These are phyloP conservation scores for Quillaja saponaria DNA, from an alignment of 306 rosid species.

Conservation along the genomic window DNA sequence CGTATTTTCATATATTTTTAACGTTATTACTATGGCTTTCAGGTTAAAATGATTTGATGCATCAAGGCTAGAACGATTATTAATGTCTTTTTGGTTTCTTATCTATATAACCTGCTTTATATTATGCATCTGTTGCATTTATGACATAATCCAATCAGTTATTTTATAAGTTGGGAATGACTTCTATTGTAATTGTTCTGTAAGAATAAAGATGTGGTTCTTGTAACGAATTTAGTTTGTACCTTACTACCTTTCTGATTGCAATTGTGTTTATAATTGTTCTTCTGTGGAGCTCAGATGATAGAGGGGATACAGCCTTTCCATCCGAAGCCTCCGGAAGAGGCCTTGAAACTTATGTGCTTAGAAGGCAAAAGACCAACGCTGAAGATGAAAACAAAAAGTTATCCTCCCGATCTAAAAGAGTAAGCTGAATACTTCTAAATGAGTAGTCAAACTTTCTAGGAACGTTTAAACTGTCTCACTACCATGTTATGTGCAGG, in stretches of 20 bases:
- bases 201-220: conserved; percentile 16
- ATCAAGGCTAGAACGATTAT: conserved; percentile 10
- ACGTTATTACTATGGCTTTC: conserved; percentile 25
- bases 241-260: conserved; percentile 1
- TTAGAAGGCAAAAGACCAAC: conserved; percentile 77
- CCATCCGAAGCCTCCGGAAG: conserved; percentile 72
- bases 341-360: conserved; percentile 62
- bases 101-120: conserved; percentile 12
- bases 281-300: conserved; percentile 58
- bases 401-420: conserved; percentile 82
- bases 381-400: conserved; percentile 75
- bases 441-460: conserved; percentile 19
- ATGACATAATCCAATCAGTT: not conserved
- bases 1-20: conserved; percentile 12
- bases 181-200: conserved; percentile 17
- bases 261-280: not conserved
- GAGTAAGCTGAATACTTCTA: conserved; percentile 60
- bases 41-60: conserved; percentile 17
- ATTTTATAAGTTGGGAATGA: conserved; percentile 15
- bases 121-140: conserved; percentile 15
- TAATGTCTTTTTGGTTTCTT: conserved; percentile 21
- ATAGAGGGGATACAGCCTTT: conserved; percentile 77
- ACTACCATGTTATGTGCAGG: conserved; percentile 51
- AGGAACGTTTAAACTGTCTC: conserved; percentile 28
- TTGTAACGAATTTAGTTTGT: not conserved